Evolutionary conservation across 2,329 filamentous ascomycete genomes (phyloP), one percentile per base, ranked within the genome.

Genomic region (Ophiostoma piceae): DNA sequence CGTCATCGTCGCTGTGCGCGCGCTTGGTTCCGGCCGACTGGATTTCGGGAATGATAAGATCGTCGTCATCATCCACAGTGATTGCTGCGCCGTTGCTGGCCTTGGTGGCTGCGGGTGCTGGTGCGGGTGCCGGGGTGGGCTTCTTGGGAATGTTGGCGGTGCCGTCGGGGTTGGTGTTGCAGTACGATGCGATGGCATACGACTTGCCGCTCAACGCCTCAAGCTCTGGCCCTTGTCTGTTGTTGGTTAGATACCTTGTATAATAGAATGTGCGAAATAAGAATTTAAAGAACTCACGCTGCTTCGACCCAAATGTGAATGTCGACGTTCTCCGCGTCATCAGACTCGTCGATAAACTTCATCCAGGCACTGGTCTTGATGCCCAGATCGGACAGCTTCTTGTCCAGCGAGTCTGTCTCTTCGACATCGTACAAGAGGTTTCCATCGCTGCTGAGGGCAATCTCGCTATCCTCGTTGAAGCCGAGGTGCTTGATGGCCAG

Each of bases 381-480:
- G 87, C 87, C 91, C 9, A 97, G 84, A 26, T 97, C 91, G 35
- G 79, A 83, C 67, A 99, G 84, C 72, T 90, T 93, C 81, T 92
- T 96, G 0, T 83, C 79, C 0, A 98, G 81, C 75, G 97, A 96
- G 70, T 96, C 92, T 4, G 92, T 92, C 75, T 96, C 87, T 70
- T 98, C 95, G 0, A 89, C 87, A 75, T 98, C 95, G 75, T 96
- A 98, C 60, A 98, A 84, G n/a, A 94, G 83, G 67, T 90, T 90
- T 11, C 85, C 82, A 7, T 92, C 89, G 70, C 87, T 92, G 76
- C 86, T 90, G 71, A 98, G 82, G 3, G 89, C 90, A 73, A 98
- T 87, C 68, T 97, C 93, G 71, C 83, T 85, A 22, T 73, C 69
- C 37, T 93, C 88, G 5, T 88, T 87, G 76, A 95, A 97, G 3